Evolutionary conservation across 1,284 basidiomycete species (phyloP).

Genomic region (Cerioporus squamosus): DNA sequence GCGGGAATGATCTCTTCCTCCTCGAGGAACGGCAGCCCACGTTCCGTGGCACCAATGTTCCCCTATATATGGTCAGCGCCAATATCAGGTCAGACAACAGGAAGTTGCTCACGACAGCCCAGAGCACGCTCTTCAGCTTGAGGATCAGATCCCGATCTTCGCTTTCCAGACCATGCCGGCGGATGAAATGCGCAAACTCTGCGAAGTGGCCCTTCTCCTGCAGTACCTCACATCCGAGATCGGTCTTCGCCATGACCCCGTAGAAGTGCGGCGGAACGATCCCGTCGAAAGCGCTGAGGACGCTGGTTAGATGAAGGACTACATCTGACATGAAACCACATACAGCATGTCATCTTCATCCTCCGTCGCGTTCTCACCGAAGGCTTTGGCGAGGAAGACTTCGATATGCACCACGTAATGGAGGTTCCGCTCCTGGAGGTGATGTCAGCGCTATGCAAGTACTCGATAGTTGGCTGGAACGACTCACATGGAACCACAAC

Average conservation of each 20-base stretch:
- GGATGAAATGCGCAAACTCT: conserved; percentile 91
- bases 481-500: conserved; percentile 88
- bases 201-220: conserved; percentile 90
- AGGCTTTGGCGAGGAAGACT: conserved; percentile 80
- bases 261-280: conserved; percentile 96
- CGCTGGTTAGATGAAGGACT: background rate
- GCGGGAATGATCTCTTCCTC: conserved; percentile 92
- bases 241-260: conserved; percentile 96
- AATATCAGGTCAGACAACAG: background rate
- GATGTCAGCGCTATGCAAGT: background rate
- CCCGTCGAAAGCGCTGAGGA: conserved; percentile 75
- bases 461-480: background rate
- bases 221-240: conserved; percentile 90
- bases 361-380: conserved; percentile 56
- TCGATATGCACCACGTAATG: conserved; percentile 90
- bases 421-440: conserved; percentile 77
- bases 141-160: conserved; percentile 84
- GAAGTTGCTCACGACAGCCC: conserved; percentile 82
- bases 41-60: conserved; percentile 89
- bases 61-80: conserved; percentile 57
- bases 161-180: conserved; percentile 84
- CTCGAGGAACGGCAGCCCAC: conserved; percentile 93
- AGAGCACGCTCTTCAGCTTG: conserved; percentile 93
- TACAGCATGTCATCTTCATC: conserved; percentile 71
- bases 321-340: conserved; percentile 26